Evolutionary conservation across 2,329 filamentous ascomycete species (phyloP).

Genomic region (Pseudogymnoascus sp.): DNA sequence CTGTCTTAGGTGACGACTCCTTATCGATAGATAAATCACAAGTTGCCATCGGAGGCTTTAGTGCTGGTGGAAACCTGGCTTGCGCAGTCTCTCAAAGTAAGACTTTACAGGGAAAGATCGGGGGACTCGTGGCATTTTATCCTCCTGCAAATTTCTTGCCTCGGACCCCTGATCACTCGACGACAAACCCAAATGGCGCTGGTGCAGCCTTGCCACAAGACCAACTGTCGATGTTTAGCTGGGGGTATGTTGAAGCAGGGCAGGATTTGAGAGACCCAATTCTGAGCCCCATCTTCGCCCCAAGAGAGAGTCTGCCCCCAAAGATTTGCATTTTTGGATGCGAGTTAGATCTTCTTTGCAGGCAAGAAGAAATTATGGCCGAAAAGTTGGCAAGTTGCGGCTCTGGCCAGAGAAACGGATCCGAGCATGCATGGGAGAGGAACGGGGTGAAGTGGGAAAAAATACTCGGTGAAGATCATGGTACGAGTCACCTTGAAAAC

Average conservation of each 20-base stretch:
- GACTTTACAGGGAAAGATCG: constrained; percentile 25
- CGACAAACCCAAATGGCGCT: neutral
- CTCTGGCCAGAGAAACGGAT: constrained; percentile 12
- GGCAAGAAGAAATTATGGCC: constrained; percentile 15
- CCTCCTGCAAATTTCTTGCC: constrained; percentile 22
- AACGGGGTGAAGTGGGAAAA: constrained; percentile 24
- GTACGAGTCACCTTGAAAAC: neutral
- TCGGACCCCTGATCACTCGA: neutral
- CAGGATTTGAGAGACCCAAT: constrained; percentile 22
- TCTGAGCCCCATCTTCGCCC: constrained; percentile 21
- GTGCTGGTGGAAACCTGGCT: constrained; percentile 43
- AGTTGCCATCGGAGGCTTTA: constrained; percentile 42
- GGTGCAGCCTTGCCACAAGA: neutral
- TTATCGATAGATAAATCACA: constrained; percentile 39
- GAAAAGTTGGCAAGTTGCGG: constrained; percentile 16
- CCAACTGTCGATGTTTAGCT: constrained; percentile 18
- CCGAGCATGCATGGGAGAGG: constrained; percentile 15
- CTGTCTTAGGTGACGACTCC: constrained; percentile 35
- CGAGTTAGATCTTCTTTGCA: constrained; percentile 21
- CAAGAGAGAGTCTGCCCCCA: constrained; percentile 19
- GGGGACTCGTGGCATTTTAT: constrained; percentile 38
- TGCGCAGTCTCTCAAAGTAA: constrained; percentile 35
- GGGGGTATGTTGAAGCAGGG: constrained; percentile 20
- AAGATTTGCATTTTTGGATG: constrained; percentile 21
- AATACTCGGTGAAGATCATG: constrained; percentile 13